Evolutionary conservation across 768 basidiomycete species (phyloP).

Genomic region (Coprinellus aureogranulatus): DNA sequence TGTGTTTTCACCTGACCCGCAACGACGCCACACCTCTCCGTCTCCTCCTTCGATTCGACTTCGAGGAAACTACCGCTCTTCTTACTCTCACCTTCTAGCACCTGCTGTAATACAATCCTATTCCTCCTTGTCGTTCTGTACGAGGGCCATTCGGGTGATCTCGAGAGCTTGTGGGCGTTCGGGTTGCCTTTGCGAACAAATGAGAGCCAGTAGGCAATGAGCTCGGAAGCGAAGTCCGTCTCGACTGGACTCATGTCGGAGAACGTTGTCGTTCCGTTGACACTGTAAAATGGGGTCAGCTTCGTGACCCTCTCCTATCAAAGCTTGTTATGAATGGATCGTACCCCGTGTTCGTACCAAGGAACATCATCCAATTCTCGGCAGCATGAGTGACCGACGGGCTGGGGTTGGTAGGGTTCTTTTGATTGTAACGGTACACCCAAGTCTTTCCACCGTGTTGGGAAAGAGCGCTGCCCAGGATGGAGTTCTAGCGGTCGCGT

Average conservation of each 20-base stretch:
- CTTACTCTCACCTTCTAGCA: slow-evolving; percentile 25
- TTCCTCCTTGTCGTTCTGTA: slow-evolving; percentile 28
- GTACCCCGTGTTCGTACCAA: slow-evolving; percentile 59
- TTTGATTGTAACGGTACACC: slow-evolving; percentile 62
- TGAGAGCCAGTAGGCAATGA: slow-evolving; percentile 66
- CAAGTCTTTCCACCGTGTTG: slow-evolving; percentile 34
- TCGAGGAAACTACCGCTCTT: slow-evolving; percentile 44
- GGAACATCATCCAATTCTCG: slow-evolving; percentile 71
- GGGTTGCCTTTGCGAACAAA: slow-evolving; percentile 59
- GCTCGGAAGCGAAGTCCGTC: slow-evolving; percentile 52
- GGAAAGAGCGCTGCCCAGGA: slow-evolving; percentile 44
- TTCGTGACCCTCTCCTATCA: too few relatives aligned
- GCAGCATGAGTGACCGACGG: slow-evolving; percentile 47
- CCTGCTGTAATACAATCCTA: slow-evolving; percentile 47
- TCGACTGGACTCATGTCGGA: slow-evolving; percentile 44
- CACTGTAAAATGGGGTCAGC: too few relatives aligned
- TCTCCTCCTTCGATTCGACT: slow-evolving; percentile 34
- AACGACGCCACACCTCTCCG: slow-evolving; percentile 36
- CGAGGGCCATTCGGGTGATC: slow-evolving; percentile 49
- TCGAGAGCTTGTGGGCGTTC: slow-evolving; percentile 50
- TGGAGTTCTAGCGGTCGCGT: slow-evolving; percentile 33
- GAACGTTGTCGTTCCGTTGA: slow-evolving; percentile 55
- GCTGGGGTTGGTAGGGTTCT: slow-evolving; percentile 41
- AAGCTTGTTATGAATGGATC: too few relatives aligned
- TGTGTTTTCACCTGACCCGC: slow-evolving; percentile 29